These are phyloP conservation scores for Paramecium primaurelia DNA, from an alignment of 73 alveolate genomes.

Conservation along the genomic window DNA sequence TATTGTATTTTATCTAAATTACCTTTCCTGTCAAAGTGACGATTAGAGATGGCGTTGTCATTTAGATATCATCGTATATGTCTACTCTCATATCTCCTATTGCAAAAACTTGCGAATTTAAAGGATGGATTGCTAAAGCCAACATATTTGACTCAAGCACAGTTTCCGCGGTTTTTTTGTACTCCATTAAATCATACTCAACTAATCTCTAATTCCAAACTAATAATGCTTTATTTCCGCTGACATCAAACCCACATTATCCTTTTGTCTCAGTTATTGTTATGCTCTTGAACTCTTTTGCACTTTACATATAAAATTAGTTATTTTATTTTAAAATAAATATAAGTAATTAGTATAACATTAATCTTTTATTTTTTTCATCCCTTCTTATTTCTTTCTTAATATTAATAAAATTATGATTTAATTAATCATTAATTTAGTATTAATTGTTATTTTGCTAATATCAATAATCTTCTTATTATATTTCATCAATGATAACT, in stretches of 20 bases:
- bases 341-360: background rate
- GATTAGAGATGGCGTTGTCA: background rate
- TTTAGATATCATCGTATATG: background rate
- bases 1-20: background rate
- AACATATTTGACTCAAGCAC: background rate
- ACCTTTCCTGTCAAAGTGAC: background rate
- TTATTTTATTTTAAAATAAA: background rate
- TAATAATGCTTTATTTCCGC: background rate
- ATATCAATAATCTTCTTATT: too few species aligned
- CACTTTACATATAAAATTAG: background rate
- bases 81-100: conserved; percentile 19
- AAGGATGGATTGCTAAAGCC: background rate
- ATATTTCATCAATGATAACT: too few species aligned
- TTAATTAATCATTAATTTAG: too few species aligned
- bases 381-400: too few species aligned
- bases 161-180: background rate
- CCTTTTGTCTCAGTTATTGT: background rate
- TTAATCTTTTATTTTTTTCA: too few species aligned
- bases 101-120: background rate
- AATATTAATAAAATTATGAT: too few species aligned
- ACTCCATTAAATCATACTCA: background rate
- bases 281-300: background rate
- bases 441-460: too few species aligned
- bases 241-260: background rate
- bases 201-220: background rate